phyloP scores from a whole-genome alignment of 345 rosid genomes.

The Boechera divaricarpa region DNA sequence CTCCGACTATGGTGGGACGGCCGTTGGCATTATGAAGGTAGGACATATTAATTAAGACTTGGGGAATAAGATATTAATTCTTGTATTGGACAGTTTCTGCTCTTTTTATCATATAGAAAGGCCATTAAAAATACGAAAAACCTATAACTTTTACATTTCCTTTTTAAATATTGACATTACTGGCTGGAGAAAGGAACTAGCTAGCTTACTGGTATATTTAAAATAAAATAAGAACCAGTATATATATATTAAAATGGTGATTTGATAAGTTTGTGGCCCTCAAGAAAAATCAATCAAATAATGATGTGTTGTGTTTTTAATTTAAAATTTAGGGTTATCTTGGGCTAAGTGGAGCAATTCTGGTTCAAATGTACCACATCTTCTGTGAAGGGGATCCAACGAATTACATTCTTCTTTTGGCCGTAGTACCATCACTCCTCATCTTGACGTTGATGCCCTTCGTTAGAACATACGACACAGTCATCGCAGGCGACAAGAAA shows the following conservation, averaged over 20 bases:
- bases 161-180: background rate
- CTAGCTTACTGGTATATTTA: no score
- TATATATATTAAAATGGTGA: background rate
- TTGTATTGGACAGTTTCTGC: background rate
- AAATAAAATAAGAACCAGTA: background rate
- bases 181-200: no score
- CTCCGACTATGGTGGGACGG: conserved; percentile 74
- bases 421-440: conserved; percentile 64
- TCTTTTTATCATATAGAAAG: background rate
- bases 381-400: conserved; percentile 58
- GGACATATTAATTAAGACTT: background rate
- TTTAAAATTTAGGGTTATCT: conserved; percentile 65
- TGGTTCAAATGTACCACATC: conserved; percentile 73
- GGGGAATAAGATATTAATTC: background rate
- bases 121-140: background rate
- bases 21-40: conserved; percentile 91
- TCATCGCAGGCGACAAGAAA: conserved; percentile 60
- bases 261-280: background rate
- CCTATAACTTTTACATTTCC: background rate
- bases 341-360: conserved; percentile 85
- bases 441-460: conserved; percentile 64
- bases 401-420: conserved; percentile 71
- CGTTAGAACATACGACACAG: conserved; percentile 61
- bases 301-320: background rate
- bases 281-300: background rate